Evolutionary conservation across 23 red algal genomes (phyloP), one percentile per base, ranked within the genome.

Genomic region (Chondrus crispus): DNA sequence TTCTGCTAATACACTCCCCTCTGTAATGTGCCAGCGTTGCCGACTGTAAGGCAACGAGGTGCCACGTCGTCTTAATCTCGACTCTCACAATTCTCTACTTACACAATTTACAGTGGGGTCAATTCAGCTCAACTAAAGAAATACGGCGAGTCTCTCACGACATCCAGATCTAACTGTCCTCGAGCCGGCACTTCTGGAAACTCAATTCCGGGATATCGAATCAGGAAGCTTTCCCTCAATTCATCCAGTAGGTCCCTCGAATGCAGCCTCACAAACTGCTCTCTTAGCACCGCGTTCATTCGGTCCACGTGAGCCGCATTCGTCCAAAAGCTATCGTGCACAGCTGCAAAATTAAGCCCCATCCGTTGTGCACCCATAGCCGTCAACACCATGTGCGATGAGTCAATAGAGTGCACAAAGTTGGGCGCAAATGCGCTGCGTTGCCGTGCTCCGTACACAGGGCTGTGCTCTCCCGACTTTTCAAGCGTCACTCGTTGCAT

Each of bases 271-370:
- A 98, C 77, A 85, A 98, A 98, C 60, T 88, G 37, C 29, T 95
- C 77, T 18, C 97, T 81, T 75, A 98, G 88, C 35, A 98, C 35
- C 46, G 22, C 46, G 83, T 95, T 96, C 97, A 98, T 96, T 46
- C n/a, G 18, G 78, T 96, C 97, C 5, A 96, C 88, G 46, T 68
- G 35, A 2, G 90, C 79, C 39, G 97, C 90, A 84, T 91, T 86
- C 14, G 97, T 94, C 97, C 97, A 98, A 71, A 98, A 98, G 20
- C 82, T 91, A 79, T 98, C 97, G 64, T 98, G 97, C 79, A 98
- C 97, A 29, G 97, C 89, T 22, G 94, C 94, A 78, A 98, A 98
- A 45, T 85, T 83, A 11, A 98, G 84, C 22, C 97, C 93, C 13
- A 7, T 26, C 5, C 64, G 37, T 28, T 53, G 47, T 69, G 94